phyloP scores from a whole-genome alignment of 768 basidiomycete species.

The Chalciporus piperatus region DNA sequence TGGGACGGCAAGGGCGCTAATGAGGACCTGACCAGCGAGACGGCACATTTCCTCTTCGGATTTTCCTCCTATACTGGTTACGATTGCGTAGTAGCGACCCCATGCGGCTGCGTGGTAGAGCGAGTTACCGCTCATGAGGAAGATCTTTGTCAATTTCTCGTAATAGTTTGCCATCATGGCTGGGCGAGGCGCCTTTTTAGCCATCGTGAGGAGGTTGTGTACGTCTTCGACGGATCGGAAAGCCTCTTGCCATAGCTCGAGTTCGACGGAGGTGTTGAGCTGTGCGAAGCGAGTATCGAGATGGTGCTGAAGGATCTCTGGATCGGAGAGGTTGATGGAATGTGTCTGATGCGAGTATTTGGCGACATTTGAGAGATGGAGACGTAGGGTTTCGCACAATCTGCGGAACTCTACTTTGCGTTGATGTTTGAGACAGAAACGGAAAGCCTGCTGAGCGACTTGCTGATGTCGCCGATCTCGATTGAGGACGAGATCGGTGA shows the following conservation, averaged over 20 bases:
- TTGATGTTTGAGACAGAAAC: slow-evolving; percentile 90
- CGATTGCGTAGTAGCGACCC: slow-evolving; percentile 78
- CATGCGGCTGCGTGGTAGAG: slow-evolving; percentile 97
- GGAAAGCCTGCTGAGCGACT: slow-evolving; percentile 96
- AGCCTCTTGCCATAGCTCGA: slow-evolving; percentile 98
- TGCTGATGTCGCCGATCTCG: slow-evolving; percentile 46
- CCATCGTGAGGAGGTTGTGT: slow-evolving; percentile 90
- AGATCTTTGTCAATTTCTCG: slow-evolving; percentile 95
- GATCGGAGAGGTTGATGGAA: slow-evolving; percentile 92
- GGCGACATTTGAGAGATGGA: slow-evolving; percentile 90
- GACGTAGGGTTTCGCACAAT: slow-evolving; percentile 91
- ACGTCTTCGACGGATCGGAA: slow-evolving; percentile 99
- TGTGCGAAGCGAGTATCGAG: slow-evolving; percentile 97
- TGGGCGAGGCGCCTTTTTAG: slow-evolving; percentile 88
- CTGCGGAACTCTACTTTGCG: slow-evolving; percentile 97
- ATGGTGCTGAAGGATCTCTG: slow-evolving; percentile 92
- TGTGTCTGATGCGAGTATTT: slow-evolving; percentile 95
- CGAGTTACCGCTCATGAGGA: slow-evolving; percentile 91
- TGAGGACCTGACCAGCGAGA: slow-evolving; percentile 87
- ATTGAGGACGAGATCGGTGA: not conserved
- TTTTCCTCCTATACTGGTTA: slow-evolving; percentile 70
- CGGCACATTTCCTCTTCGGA: slow-evolving; percentile 74
- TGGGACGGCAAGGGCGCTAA: slow-evolving; percentile 91
- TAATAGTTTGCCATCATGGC: slow-evolving; percentile 99
- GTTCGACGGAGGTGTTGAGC: slow-evolving; percentile 93